A percentile compares a stretch with the other conserved stretches of the same genome.
Conservation (phyloP, 1,284 basidiomycete genomes). For the Moesziomyces aphidis region DNA sequence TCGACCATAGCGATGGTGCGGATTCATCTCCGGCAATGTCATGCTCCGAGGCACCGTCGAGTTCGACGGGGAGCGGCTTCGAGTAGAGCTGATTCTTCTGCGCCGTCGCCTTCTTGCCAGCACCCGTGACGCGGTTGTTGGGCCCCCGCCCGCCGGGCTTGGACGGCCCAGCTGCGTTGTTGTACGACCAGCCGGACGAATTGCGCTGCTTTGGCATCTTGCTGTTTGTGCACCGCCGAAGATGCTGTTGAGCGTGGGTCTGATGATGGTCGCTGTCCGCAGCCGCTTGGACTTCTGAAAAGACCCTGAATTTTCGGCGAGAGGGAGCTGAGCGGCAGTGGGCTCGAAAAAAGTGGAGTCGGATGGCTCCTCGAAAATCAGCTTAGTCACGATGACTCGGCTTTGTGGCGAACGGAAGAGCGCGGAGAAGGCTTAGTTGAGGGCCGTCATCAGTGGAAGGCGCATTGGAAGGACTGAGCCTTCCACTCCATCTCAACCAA, state of each 20-base stretch:
- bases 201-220: slow-evolving; percentile 45
- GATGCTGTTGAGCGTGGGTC: no score
- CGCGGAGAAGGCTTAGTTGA: slow-evolving; percentile 17
- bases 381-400: slow-evolving; percentile 41
- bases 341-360: slow-evolving; percentile 18
- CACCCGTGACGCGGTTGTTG: slow-evolving; percentile 36
- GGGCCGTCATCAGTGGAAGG: slow-evolving; percentile 17
- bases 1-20: slow-evolving; percentile 17
- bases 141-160: slow-evolving; percentile 15
- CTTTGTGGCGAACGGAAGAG: slow-evolving; percentile 14
- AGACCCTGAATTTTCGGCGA: not conserved
- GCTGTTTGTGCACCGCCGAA: not conserved
- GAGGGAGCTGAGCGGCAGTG: not conserved
- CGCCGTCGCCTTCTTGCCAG: slow-evolving; percentile 56
- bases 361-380: not conserved
- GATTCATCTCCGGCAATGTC: not conserved
- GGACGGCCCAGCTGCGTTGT: slow-evolving; percentile 36
- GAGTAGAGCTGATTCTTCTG: slow-evolving; percentile 56
- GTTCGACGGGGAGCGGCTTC: slow-evolving; percentile 45
- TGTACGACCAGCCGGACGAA: slow-evolving; percentile 48
- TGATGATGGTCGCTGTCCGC: no score
- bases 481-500: no score
- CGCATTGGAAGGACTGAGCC: slow-evolving; percentile 5
- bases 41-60: slow-evolving; percentile 2
- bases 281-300: not conserved